Conservation (phyloP, 176 grass and related monocot species). For the Cocos nucifera region DNA sequence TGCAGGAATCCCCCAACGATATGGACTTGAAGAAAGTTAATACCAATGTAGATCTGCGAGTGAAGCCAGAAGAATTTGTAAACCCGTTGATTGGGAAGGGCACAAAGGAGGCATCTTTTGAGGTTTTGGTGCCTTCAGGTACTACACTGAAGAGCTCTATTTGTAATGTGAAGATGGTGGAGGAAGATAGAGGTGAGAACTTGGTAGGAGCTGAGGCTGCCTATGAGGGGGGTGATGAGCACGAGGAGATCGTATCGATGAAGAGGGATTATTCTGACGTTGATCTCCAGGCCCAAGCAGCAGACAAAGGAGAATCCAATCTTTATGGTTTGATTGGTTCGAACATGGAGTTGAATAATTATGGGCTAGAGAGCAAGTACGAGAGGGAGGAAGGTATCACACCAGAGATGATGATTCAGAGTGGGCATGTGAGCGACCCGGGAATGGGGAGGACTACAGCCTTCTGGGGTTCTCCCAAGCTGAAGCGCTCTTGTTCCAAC, state of each 20-base stretch:
- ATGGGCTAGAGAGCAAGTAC: not conserved
- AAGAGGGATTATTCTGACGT: slow-evolving; percentile 18
- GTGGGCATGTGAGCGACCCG: slow-evolving; percentile 17
- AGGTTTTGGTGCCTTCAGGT: not conserved
- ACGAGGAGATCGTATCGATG: slow-evolving; percentile 25
- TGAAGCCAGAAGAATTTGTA: slow-evolving; percentile 62
- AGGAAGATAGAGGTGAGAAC: not conserved
- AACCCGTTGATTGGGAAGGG: not conserved
- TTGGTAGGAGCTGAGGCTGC: slow-evolving; percentile 8
- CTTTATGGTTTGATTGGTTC: not conserved
- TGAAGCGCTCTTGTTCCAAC: slow-evolving; percentile 86
- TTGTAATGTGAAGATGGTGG: slow-evolving; percentile 7
- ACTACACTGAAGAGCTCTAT: not conserved
- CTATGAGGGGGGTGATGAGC: slow-evolving; percentile 22
- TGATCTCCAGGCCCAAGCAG: slow-evolving; percentile 18
- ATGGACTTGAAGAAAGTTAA: slow-evolving; percentile 25
- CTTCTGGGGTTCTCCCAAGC: slow-evolving; percentile 14
- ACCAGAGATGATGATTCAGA: slow-evolving; percentile 9
- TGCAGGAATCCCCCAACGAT: slow-evolving; percentile 34
- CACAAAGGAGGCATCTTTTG: not conserved
- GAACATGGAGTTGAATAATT: slow-evolving; percentile 8
- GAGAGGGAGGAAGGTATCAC: slow-evolving; percentile 7
- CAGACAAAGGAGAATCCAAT: slow-evolving; percentile 11
- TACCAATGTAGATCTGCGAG: slow-evolving; percentile 33
- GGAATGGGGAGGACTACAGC: not conserved